A percentile compares a stretch with the other conserved stretches of the same genome.
Evolutionary conservation across 192 early-diverging fungal genomes (phyloP).

Genomic region (Spinellus fusiger): DNA sequence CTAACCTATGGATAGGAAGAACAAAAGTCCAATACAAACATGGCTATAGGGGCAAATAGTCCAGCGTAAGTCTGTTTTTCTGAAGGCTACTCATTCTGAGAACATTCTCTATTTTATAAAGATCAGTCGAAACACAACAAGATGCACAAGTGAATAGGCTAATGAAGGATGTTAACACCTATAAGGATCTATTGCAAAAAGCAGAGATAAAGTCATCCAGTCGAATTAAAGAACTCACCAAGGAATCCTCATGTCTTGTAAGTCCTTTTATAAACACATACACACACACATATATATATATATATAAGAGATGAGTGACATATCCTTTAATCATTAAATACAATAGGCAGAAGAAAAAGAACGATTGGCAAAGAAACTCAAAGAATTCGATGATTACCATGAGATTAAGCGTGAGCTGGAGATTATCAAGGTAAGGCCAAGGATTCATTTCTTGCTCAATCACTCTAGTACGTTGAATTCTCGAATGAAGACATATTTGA

Average conservation of each 20-base stretch:
- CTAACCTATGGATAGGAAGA: too few species aligned
- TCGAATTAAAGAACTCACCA: constrained; percentile 40
- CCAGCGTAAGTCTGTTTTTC: too few species aligned
- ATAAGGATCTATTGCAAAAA: constrained; percentile 34
- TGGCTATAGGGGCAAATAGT: too few species aligned
- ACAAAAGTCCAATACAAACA: too few species aligned
- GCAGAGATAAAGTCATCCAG: constrained; percentile 30
- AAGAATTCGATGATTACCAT: constrained; percentile 74
- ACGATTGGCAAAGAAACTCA: constrained; percentile 46
- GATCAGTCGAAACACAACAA: constrained; percentile 9
- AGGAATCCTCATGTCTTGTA: constrained; percentile 34
- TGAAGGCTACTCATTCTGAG: too few species aligned
- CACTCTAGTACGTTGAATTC: constrained; percentile 60
- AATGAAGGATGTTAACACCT: constrained; percentile 38
- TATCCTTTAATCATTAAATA: too few species aligned
- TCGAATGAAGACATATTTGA: constrained; percentile 41
- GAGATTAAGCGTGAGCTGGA: constrained; percentile 83
- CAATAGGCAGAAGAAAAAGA: constrained; percentile 58
- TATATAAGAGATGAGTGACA: too few species aligned
- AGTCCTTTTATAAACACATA: not conserved
- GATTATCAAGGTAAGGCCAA: constrained; percentile 58
- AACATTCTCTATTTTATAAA: not conserved
- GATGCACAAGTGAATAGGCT: constrained; percentile 39
- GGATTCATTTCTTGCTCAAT: not conserved
- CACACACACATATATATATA: not conserved